Evolutionary conservation across 441 rosid genomes (phyloP).

Genomic region (Populus tomentosa): DNA sequence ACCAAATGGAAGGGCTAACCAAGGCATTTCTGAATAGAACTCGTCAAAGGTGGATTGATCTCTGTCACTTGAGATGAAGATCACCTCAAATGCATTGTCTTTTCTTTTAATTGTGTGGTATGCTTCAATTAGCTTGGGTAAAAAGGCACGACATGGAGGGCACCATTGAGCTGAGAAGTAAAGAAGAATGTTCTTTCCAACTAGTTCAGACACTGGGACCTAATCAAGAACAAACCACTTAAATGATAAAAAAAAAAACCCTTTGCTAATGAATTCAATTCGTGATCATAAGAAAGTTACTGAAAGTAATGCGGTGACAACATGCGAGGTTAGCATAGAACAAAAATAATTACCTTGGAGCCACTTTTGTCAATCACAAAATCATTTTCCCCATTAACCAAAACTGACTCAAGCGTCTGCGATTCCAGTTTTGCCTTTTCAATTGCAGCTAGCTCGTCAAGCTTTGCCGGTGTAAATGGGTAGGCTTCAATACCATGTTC

Average conservation of each 20-base stretch:
- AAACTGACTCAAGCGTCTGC: constrained; percentile 37
- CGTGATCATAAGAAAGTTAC: too few relatives aligned
- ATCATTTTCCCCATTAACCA: constrained; percentile 34
- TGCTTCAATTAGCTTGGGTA: constrained; percentile 23
- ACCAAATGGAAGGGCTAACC: constrained; percentile 42
- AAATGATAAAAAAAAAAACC: background rate
- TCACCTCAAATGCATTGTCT: constrained; percentile 28
- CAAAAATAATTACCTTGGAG: constrained; percentile 14
- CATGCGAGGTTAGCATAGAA: too few relatives aligned
- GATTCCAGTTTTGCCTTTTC: constrained; percentile 30
- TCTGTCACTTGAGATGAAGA: constrained; percentile 31
- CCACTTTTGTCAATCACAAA: constrained; percentile 30
- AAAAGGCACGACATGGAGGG: constrained; percentile 28
- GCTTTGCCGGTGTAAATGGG: constrained; percentile 38
- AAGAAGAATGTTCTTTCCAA: constrained; percentile 35
- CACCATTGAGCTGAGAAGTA: constrained; percentile 38
- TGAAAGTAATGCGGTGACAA: background rate
- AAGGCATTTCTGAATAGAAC: constrained; percentile 40
- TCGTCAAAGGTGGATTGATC: constrained; percentile 36
- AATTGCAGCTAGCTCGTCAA: constrained; percentile 33
- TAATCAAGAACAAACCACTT: background rate
- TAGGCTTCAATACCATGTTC: constrained; percentile 37
- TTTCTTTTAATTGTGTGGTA: constrained; percentile 26
- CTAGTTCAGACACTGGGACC: constrained; percentile 31
- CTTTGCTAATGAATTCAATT: background rate